phyloP scores from a whole-genome alignment of 2,329 filamentous ascomycete genomes.

The Colletotrichum somersetense region DNA sequence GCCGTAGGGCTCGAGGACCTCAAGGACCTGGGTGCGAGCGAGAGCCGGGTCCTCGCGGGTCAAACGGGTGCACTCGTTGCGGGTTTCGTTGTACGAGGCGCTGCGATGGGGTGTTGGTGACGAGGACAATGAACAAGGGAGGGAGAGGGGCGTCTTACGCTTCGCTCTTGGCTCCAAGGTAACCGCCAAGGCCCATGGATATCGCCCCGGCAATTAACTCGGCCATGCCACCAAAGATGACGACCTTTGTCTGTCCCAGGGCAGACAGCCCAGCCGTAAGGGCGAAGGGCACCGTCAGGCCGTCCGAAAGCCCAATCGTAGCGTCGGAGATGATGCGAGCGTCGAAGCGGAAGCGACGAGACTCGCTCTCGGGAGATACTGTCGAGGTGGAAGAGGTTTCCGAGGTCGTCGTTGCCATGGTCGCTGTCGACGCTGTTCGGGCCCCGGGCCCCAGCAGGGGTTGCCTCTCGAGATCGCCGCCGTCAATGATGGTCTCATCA shows the following conservation, averaged over 20 bases:
- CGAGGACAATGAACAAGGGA: conserved; percentile 8
- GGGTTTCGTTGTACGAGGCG: conserved; percentile 44
- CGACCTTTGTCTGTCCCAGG: conserved; percentile 73
- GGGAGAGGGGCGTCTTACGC: conserved; percentile 33
- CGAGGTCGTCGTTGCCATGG: conserved; percentile 28
- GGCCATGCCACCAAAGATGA: conserved; percentile 79
- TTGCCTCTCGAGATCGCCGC: conserved; percentile 42
- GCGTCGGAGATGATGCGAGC: conserved; percentile 45
- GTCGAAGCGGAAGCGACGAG: conserved; percentile 40
- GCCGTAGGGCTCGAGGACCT: conserved; percentile 64
- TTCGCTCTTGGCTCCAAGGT: conserved; percentile 74
- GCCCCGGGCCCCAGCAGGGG: conserved; percentile 33
- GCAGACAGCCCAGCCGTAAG: conserved; percentile 79
- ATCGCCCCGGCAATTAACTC: conserved; percentile 83
- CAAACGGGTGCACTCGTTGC: conserved; percentile 56
- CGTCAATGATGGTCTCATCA: conserved; percentile 40
- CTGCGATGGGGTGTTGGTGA: conserved; percentile 20
- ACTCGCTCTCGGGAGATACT: conserved; percentile 24
- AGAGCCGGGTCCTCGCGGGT: conserved; percentile 59
- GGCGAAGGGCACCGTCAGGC: conserved; percentile 84
- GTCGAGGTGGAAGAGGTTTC: conserved; percentile 25
- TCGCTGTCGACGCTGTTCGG: conserved; percentile 23
- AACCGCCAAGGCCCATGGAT: conserved; percentile 82
- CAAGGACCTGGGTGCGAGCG: conserved; percentile 60
- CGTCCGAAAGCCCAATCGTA: conserved; percentile 79